These are phyloP conservation scores for Ceriops tagal DNA, from an alignment of 345 rosid species.

Conservation along the genomic window DNA sequence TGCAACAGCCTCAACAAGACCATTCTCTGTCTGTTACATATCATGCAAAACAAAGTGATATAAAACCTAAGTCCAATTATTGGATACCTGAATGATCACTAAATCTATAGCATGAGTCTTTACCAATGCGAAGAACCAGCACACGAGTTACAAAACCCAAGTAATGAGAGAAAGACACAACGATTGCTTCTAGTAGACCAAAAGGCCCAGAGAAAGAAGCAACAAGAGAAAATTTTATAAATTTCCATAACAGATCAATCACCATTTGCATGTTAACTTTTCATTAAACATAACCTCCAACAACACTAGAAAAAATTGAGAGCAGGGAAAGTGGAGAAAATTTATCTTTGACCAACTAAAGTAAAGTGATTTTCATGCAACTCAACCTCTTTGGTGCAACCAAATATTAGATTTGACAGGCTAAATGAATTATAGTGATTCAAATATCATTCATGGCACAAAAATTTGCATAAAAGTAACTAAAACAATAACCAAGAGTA, in stretches of 20 bases:
- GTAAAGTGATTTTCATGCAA: not conserved
- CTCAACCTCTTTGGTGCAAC: not conserved
- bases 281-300: not conserved
- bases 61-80: not conserved
- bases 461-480: not conserved
- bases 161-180: not conserved
- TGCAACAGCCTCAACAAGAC: constrained; percentile 90
- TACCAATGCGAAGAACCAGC: not conserved
- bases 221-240: not conserved
- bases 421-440: not conserved
- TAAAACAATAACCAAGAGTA: not conserved
- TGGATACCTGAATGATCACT: not conserved
- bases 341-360: not conserved
- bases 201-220: not conserved
- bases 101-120: not conserved
- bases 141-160: not conserved
- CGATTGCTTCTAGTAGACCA: not conserved
- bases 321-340: not conserved
- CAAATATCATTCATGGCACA: not conserved
- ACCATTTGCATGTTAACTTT: not conserved
- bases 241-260: not conserved
- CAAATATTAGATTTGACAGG: not conserved
- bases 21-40: constrained; percentile 77
- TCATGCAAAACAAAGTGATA: constrained; percentile 19
- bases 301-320: not conserved